phyloP scores from a whole-genome alignment of 192 early-diverging fungal species.

The Umbelopsis vinacea region DNA sequence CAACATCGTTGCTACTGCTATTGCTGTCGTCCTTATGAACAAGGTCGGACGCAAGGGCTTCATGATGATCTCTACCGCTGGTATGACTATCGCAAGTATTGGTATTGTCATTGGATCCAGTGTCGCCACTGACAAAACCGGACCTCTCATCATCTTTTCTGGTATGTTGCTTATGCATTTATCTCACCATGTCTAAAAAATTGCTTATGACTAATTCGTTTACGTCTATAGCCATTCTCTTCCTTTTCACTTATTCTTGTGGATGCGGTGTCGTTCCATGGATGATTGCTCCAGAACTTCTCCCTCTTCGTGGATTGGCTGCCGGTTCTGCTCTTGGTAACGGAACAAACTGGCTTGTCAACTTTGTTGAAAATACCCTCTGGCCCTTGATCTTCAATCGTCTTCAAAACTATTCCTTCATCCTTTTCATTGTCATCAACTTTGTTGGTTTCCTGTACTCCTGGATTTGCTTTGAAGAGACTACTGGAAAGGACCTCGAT shows the following conservation, averaged over 20 bases:
- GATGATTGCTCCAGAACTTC: constrained; percentile 78
- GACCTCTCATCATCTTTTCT: constrained; percentile 64
- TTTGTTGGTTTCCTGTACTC: constrained; percentile 67
- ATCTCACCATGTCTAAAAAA: not conserved
- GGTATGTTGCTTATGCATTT: constrained; percentile 29
- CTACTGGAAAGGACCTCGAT: constrained; percentile 47
- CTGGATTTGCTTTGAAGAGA: constrained; percentile 78
- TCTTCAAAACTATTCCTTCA: constrained; percentile 50
- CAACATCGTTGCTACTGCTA: constrained; percentile 64
- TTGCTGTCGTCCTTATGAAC: constrained; percentile 65
- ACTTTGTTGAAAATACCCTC: constrained; percentile 49
- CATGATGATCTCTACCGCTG: constrained; percentile 63
- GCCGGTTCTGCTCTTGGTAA: constrained; percentile 75
- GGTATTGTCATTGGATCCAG: constrained; percentile 63
- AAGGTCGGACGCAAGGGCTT: constrained; percentile 70
- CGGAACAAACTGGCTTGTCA: constrained; percentile 69
- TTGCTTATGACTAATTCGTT: not conserved
- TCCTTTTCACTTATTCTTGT: constrained; percentile 76
- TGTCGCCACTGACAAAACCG: constrained; percentile 43
- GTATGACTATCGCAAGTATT: constrained; percentile 66
- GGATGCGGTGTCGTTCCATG: constrained; percentile 86
- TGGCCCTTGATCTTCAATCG: constrained; percentile 45
- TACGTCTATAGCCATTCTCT: constrained; percentile 59
- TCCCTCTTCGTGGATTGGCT: constrained; percentile 76
- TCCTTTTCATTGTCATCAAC: constrained; percentile 74